A percentile compares a stretch with the other conserved stretches of the same genome.
These are phyloP conservation scores for Suillus americanus DNA, from an alignment of 768 basidiomycete genomes.

Conservation along the genomic window DNA sequence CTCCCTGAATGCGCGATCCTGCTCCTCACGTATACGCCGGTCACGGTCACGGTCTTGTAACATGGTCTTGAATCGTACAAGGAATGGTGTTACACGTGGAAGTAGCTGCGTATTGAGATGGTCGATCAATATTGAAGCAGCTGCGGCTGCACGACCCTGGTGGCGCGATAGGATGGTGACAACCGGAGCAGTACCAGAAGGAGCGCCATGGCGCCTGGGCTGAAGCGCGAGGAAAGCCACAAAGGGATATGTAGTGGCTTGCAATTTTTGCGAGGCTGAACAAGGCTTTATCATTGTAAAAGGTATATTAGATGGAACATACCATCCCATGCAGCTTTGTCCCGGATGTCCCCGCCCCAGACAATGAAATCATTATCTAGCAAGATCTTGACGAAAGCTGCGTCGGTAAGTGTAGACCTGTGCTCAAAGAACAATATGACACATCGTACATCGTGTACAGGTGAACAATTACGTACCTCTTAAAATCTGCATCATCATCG, in stretches of 20 bases:
- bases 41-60: conserved; percentile 52
- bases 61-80: conserved; percentile 57
- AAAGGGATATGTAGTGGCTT: conserved; percentile 90
- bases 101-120: conserved; percentile 74
- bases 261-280: conserved; percentile 66
- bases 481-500: conserved; percentile 86
- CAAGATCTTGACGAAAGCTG: conserved; percentile 64
- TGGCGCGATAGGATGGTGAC: conserved; percentile 87
- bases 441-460: background rate
- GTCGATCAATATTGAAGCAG: conserved; percentile 57
- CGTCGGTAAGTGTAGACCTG: conserved; percentile 76
- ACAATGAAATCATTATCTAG: conserved; percentile 75
- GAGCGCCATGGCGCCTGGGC: conserved; percentile 49
- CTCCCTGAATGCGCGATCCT: conserved; percentile 76
- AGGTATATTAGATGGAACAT: conserved; percentile 2
- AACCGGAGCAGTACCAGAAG: conserved; percentile 41
- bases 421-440: background rate
- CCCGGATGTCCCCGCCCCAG: conserved; percentile 92
- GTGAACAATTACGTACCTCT: conserved; percentile 49
- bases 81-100: conserved; percentile 78
- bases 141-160: conserved; percentile 68
- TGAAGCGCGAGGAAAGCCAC: conserved; percentile 90
- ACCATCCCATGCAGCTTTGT: conserved; percentile 81
- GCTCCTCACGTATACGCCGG: conserved; percentile 70
- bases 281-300: conserved; percentile 11